Conservation (phyloP, 2,329 filamentous ascomycete species). For the Elsinoe necatrix region DNA sequence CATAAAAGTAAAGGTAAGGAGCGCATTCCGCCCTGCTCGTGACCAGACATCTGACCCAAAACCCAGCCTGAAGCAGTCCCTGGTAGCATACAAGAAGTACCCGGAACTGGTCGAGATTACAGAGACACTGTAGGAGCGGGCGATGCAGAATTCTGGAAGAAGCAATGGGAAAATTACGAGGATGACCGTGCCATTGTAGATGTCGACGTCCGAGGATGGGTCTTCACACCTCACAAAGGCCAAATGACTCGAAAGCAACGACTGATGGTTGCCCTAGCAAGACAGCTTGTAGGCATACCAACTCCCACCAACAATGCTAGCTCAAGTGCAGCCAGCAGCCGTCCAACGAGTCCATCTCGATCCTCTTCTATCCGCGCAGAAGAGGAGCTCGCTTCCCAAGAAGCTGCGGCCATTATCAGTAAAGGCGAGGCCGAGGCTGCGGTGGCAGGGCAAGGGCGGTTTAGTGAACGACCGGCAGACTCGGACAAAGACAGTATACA, state of each 20-base stretch:
- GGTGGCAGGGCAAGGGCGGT: conserved; percentile 60
- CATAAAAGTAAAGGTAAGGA: conserved; percentile 33
- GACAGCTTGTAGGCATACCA: conserved; percentile 79
- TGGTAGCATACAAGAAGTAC: conserved; percentile 31
- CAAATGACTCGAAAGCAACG: conserved; percentile 82
- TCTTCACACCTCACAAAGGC: conserved; percentile 77
- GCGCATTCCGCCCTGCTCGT: not conserved
- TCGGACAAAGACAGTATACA: conserved; percentile 35
- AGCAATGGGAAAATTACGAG: conserved; percentile 71
- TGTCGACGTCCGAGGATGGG: conserved; percentile 91
- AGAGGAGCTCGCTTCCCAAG: conserved; percentile 60
- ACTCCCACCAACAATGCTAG: conserved; percentile 46
- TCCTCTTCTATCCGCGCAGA: conserved; percentile 33
- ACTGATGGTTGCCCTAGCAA: conserved; percentile 74
- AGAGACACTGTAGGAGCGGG: conserved; percentile 41
- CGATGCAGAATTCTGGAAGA: conserved; percentile 66
- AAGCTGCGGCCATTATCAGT: conserved; percentile 68
- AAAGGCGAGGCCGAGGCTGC: conserved; percentile 64
- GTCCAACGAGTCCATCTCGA: conserved; percentile 38
- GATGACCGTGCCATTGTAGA: conserved; percentile 81
- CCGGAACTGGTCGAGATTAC: conserved; percentile 35
- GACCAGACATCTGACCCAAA: conserved; percentile 22
- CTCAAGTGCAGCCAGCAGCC: conserved; percentile 33
- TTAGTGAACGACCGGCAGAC: conserved; percentile 57
- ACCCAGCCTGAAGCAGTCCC: conserved; percentile 28